phyloP scores from a whole-genome alignment of 306 rosid genomes.

The Senna siamea region DNA sequence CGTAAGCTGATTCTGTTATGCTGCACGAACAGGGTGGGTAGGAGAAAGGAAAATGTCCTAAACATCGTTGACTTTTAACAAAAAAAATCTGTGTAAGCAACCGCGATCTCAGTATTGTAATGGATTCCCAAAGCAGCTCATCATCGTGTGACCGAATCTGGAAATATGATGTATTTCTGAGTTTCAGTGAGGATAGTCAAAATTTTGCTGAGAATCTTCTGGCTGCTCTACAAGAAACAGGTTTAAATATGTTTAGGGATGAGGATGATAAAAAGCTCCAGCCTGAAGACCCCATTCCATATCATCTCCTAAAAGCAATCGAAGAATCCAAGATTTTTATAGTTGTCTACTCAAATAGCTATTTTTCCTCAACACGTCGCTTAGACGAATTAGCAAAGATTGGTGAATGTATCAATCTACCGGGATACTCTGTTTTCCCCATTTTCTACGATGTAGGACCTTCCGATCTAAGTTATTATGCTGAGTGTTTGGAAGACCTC shows the following conservation, averaged over 20 bases:
- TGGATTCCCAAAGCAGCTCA: not conserved
- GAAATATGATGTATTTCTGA: constrained; percentile 8
- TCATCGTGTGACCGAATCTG: not conserved
- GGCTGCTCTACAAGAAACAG: too few species aligned
- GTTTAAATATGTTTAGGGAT: not conserved
- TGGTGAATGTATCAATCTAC: not conserved
- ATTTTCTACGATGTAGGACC: too few species aligned
- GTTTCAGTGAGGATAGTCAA: constrained; percentile 2
- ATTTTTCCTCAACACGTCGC: constrained; percentile 33
- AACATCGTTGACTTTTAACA: too few species aligned
- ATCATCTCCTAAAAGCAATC: not conserved
- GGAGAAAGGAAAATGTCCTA: too few species aligned
- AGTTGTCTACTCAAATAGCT: not conserved
- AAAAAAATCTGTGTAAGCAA: too few species aligned
- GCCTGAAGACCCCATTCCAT: not conserved
- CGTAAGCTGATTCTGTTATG: too few species aligned
- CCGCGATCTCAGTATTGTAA: too few species aligned
- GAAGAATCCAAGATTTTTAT: not conserved
- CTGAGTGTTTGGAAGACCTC: too few species aligned
- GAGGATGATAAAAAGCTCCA: not conserved
- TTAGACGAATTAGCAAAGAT: constrained; percentile 16
- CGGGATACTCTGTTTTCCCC: too few species aligned
- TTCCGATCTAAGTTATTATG: too few species aligned
- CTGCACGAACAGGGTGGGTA: too few species aligned
- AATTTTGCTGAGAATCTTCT: not conserved